Evolutionary conservation across 1,284 basidiomycete species (phyloP), one percentile per base, ranked within the genome.

Genomic region (Peniophora sp.): DNA sequence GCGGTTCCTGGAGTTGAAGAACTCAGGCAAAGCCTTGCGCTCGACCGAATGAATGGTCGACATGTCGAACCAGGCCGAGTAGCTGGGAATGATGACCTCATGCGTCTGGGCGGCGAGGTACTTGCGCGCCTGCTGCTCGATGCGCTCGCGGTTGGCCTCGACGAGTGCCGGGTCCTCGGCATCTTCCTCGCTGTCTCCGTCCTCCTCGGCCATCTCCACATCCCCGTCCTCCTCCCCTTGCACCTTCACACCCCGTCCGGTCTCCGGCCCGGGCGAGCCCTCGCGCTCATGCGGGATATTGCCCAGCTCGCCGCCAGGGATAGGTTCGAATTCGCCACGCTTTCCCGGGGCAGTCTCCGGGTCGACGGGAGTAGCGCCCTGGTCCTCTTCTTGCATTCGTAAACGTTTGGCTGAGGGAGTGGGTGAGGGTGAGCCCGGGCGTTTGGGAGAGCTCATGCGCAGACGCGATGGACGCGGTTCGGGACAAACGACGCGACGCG

Each of bases 11-110:
- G 90, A 92, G 67, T 95, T 96, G 80, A 99, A 99, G 78, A 98
- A 99, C 69, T 99, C 96, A 39, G 96, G 97, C 23, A 99, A 74
- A 2, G 93, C 91, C 60, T 92, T 85, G 55, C 86, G 82, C 68
- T 99, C 96, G 58, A 99, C 89, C 11, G 90, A 81, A 64, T 97
- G 90, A 57, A 99, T 89, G 65, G 89, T 86, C 50, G 88, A 81
- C 81, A 98, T 92, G 69, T 94, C 89, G 71, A 98, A 99, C 97
- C 97, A 99, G 8, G 93, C 92, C 19, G 94, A 87, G 68, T 98
- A 99, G 22, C 93, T 97, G 1, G 96, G 96, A 54, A 99, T 92
- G 63, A 99, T 87, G 64, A 99, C 85, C 62, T 94, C 90, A 68
- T 99, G 97, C 1, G 95, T 97, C 70, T 99, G 96, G 0, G 90